Evolutionary conservation across 257 asterid species (phyloP), one percentile per base, ranked within the genome.

Genomic region (Paraleonurus japonicus): DNA sequence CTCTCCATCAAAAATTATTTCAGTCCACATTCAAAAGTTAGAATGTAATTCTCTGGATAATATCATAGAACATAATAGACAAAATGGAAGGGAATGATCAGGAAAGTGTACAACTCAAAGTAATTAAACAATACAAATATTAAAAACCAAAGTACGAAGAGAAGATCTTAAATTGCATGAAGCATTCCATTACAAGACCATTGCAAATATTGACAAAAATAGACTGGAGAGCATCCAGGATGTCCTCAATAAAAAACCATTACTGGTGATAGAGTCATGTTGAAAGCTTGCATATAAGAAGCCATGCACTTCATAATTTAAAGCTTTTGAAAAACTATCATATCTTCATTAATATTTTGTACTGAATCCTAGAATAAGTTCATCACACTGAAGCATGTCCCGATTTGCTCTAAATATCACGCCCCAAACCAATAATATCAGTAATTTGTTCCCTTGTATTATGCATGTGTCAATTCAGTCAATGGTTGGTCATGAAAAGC

Each of bases 11-110:
- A 7, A 22, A 39, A 11, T 55, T 22, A 43, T 58, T 57, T 43
- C 30, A 54, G 9, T 61, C 64, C 75, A 53, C 32, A 26, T 55
- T 69, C 61, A 53, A 37, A 76, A 27, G 54, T 55, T 62, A 41
- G 1, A 26, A 27, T 17, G 43, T 2, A 63, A 53, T 54, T 22
- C 5, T 39, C 6, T 11, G 32, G 32, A 76, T 33, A 35, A 17
- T 24, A 0, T 4, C 35, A 24, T 61, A 11, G 43, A 55, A 48
- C 74, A 32, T 43, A 33, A 58, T 24, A 26, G 32, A 39, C 59
- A 64, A 37, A 61, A 7, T 27, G 41, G 37, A 69, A 53, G 20
- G 51, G 32, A 1, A 51, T 47, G 64, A 11, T 65, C 59, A 60
- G 48, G 47, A 8, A 65, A 26, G 61, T 26, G 24, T 12, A 28